Conservation (phyloP, 2,329 filamentous ascomycete species). For the Xylariales sp. region DNA sequence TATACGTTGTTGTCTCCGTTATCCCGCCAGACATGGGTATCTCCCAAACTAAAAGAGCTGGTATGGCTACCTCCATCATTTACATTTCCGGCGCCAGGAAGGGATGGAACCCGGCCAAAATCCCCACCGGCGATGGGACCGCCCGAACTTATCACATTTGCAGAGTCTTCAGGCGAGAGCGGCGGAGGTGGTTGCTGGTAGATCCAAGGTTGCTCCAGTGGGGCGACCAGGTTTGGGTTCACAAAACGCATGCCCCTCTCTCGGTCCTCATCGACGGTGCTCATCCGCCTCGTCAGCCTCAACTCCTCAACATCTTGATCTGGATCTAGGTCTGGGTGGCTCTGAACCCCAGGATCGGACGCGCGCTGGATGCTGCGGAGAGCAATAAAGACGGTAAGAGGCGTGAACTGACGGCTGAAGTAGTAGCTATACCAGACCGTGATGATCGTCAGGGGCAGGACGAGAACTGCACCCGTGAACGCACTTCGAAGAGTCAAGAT, state of each 20-base stretch:
- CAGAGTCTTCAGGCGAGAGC: slow-evolving; percentile 14
- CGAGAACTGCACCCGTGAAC: slow-evolving; percentile 66
- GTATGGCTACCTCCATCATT: slow-evolving; percentile 16
- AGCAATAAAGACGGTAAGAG: slow-evolving; percentile 88
- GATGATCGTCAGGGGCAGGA: slow-evolving; percentile 71
- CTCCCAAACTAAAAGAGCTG: slow-evolving; percentile 23
- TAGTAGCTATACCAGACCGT: slow-evolving; percentile 90
- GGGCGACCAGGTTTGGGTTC: slow-evolving; percentile 68
- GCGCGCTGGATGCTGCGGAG: slow-evolving; percentile 74
- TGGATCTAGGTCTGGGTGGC: slow-evolving; percentile 36
- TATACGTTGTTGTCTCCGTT: slow-evolving; percentile 19
- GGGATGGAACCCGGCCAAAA: slow-evolving; percentile 7
- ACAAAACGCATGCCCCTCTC: slow-evolving; percentile 69
- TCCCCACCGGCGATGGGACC: slow-evolving; percentile 7
- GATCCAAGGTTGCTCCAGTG: slow-evolving; percentile 70
- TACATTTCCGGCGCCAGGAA: not conserved
- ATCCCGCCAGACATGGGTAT: slow-evolving; percentile 23
- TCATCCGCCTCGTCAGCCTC: slow-evolving; percentile 45
- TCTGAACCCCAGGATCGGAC: slow-evolving; percentile 43
- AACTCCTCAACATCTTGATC: slow-evolving; percentile 29
- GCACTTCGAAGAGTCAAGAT: slow-evolving; percentile 73
- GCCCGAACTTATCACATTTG: slow-evolving; percentile 7
- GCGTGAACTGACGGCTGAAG: slow-evolving; percentile 76
- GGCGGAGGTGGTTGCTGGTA: slow-evolving; percentile 49
- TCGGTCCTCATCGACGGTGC: slow-evolving; percentile 67